phyloP scores from a whole-genome alignment of 352 stramenopile species.

The Globisporangium nunn region DNA sequence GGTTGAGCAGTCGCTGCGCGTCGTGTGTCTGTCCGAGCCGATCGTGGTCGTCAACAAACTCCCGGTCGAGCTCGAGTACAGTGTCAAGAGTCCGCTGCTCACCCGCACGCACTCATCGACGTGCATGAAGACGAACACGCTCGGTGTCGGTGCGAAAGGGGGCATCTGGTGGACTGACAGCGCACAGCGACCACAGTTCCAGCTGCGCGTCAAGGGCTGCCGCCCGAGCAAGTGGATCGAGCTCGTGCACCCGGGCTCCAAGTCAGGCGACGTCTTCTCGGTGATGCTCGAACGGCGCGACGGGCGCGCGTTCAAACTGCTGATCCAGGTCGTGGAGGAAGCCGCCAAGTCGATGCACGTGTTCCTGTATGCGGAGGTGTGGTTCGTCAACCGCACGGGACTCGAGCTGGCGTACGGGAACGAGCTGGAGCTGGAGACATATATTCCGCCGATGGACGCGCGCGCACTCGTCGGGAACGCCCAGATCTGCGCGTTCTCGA shows the following conservation, averaged over 20 bases:
- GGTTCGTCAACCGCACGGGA: slow-evolving; percentile 78
- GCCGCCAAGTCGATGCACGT: slow-evolving; percentile 37
- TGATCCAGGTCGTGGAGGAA: slow-evolving; percentile 55
- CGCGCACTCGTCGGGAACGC: slow-evolving; percentile 66
- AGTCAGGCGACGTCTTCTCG: slow-evolving; percentile 45
- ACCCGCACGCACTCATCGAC: slow-evolving; percentile 23
- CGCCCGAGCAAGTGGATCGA: slow-evolving; percentile 61
- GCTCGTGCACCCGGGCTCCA: slow-evolving; percentile 34
- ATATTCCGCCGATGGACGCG: slow-evolving; percentile 42
- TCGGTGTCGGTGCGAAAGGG: slow-evolving; percentile 50
- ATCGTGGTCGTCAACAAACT: slow-evolving; percentile 80
- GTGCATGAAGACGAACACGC: slow-evolving; percentile 20
- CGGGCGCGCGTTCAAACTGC: slow-evolving; percentile 53
- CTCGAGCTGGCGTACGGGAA: slow-evolving; percentile 71
- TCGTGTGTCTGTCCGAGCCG: slow-evolving; percentile 58
- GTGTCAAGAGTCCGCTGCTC: slow-evolving; percentile 31
- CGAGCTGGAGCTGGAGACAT: slow-evolving; percentile 49
- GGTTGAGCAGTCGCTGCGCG: slow-evolving; percentile 58
- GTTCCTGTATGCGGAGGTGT: slow-evolving; percentile 57
- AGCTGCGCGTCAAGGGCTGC: slow-evolving; percentile 60
- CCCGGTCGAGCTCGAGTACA: slow-evolving; percentile 51
- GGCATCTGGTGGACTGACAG: slow-evolving; percentile 76
- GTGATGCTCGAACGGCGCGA: slow-evolving; percentile 56
- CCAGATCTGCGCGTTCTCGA: slow-evolving; percentile 69
- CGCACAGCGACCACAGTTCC: slow-evolving; percentile 59